Base-by-base conservation (phyloP, 2,329 filamentous ascomycete genomes). In the Penicillium sp. region DNA sequence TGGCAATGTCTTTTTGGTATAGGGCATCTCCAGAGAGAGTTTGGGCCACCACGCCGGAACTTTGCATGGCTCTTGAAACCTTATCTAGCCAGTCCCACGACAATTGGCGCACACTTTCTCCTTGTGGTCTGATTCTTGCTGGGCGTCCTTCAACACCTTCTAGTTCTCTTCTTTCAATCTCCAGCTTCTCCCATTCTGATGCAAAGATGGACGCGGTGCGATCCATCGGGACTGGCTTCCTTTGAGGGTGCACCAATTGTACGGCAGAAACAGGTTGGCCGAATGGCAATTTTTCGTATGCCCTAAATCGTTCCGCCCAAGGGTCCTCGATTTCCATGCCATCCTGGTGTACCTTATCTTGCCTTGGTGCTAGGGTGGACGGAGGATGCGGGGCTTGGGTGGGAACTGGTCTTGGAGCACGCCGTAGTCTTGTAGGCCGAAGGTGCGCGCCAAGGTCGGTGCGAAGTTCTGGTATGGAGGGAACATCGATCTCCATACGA, bases 21-120 rank as follows among this genome's bases (percentile, higher is more conserved):
- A 78, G 53, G 11, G 70, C 66, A 27, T 76, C 73, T n/a, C 74
- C 75, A 19, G 67, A 59, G 6, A 71, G 58, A 4, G 74, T 72
- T 33, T 56, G 70, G 4, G 65, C 74, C 14, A 77, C 55, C 21
- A 62, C 56, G 21, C 59, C 60, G 27, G 68, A 55, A 6, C 68
- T 49, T 10, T 61, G 49, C 70, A 72, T 70, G 3, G 71, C 73
- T 35, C 61, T 57, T 7, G 68, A 55, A 11, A 79, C 61, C 31
- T 65, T 67, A 16, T 62, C 54, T 43, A 75, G 63, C 78, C 77
- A 79, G 26, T 70, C 67, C 6, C 55, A 48, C 8, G 74, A 57
- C 22, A 79, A 68, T 13, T 69, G 68, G 6, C 70, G 70, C 39
- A 76, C 72, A 58, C 71, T 63, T n/a, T 68, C 66, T 37, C 71